These are phyloP conservation scores for Poteriospumella lacustris DNA, from an alignment of 108 stramenopile genomes.

Conservation along the genomic window DNA sequence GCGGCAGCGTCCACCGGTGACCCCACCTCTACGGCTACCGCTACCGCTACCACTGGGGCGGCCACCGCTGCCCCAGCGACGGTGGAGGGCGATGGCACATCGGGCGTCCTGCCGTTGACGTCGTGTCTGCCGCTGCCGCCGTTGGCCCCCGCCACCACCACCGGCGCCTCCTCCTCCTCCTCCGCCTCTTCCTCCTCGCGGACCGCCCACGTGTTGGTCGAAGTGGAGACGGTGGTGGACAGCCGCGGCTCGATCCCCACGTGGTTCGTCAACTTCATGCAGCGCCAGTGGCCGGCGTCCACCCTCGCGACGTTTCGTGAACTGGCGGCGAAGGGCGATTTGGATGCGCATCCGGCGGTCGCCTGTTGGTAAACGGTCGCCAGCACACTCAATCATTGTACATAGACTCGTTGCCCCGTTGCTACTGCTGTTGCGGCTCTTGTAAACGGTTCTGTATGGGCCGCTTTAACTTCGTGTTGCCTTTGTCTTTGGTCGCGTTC, in stretches of 20 bases:
- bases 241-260: background rate
- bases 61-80: background rate
- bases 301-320: background rate
- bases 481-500: too few species aligned
- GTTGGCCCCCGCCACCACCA: background rate
- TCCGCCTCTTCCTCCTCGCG: background rate
- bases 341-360: background rate
- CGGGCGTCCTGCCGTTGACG: background rate
- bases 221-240: background rate
- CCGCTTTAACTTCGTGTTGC: too few species aligned
- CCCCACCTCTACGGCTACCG: too few species aligned
- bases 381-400: too few species aligned
- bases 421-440: too few species aligned
- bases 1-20: too few species aligned
- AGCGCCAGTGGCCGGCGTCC: background rate
- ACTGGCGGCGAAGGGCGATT: background rate
- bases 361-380: background rate
- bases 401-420: too few species aligned
- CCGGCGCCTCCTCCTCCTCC: background rate
- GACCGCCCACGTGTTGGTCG: background rate
- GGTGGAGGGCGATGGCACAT: background rate
- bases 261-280: constrained; percentile 15
- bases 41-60: background rate
- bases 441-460: too few species aligned
- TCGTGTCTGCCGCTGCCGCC: background rate